These are phyloP conservation scores for Aspergillus affinis DNA, from an alignment of 495 filamentous ascomycete species.

Conservation along the genomic window DNA sequence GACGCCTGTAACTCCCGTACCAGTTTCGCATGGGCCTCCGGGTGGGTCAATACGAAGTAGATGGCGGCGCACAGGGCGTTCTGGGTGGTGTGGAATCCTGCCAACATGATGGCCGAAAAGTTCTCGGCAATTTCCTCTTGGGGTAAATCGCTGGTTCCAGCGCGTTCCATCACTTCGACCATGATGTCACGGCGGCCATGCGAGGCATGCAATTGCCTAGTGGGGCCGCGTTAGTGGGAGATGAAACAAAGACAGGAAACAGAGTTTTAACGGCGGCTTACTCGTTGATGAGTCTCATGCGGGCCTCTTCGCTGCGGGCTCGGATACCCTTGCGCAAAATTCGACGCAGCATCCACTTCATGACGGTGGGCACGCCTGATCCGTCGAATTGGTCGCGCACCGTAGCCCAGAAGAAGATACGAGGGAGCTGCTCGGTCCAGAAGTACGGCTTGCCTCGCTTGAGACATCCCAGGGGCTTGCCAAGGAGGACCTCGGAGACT, in stretches of 20 bases:
- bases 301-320: slow-evolving; percentile 19
- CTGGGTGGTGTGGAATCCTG: slow-evolving; percentile 58
- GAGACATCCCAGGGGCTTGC: slow-evolving; percentile 26
- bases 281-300: slow-evolving; percentile 29
- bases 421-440: slow-evolving; percentile 29
- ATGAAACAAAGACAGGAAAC: not conserved
- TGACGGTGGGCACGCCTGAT: slow-evolving; percentile 26
- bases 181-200: slow-evolving; percentile 30
- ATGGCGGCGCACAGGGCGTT: slow-evolving; percentile 53
- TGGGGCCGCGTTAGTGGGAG: not conserved
- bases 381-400: slow-evolving; percentile 28
- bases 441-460: slow-evolving; percentile 27
- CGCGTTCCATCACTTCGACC: slow-evolving; percentile 29
- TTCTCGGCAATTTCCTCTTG: slow-evolving; percentile 30
- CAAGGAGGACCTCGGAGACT: slow-evolving; percentile 27
- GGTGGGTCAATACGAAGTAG: slow-evolving; percentile 54
- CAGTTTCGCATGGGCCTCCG: slow-evolving; percentile 43
- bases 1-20: slow-evolving; percentile 47
- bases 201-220: slow-evolving; percentile 19
- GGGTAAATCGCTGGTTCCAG: slow-evolving; percentile 15
- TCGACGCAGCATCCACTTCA: slow-evolving; percentile 28
- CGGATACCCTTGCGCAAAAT: slow-evolving; percentile 27
- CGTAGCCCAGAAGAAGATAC: slow-evolving; percentile 32
- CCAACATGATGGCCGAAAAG: slow-evolving; percentile 44
- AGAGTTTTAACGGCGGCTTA: slow-evolving; percentile 1